Evolutionary conservation across 2,329 filamentous ascomycete genomes (phyloP), one percentile per base, ranked within the genome.

Genomic region (Fusarium nodosum): DNA sequence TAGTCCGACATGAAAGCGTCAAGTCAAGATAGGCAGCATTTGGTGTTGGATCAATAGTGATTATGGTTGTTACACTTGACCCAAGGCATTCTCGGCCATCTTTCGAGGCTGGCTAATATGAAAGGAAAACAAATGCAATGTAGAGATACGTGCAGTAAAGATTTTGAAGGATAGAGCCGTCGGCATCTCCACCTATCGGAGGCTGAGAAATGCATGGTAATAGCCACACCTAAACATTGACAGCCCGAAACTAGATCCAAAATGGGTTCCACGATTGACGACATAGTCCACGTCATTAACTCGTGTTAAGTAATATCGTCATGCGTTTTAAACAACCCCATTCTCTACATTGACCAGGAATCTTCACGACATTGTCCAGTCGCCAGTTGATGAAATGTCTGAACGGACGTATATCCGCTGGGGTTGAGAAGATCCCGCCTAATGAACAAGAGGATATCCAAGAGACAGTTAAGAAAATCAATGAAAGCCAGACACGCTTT

Each of bases 401-500:
- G n/a, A 31, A 16, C 58, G 52, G 1, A 28, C 18, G 10, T 57
- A 57, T 26, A 34, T 61, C 12, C 38, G 31, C 7, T 63, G 41
- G 47, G 47, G 55, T 54, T 2, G 47, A 58, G 2, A 4, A 30
- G 16, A 42, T 62, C 0, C 30, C 54, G 2, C 33, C 20, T 2
- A 42, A 36, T 1, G 54, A 62, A 33, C 28, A 20, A 0, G 18
- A 48, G 10, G 47, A 58, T 26, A 58, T 62, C 2, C 34, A 9
- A 24, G 26, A 26, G 1, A 22, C 53, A 5, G 34, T 51, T 20
- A 18, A 38, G 1, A 41, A 41, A 3, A 42, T 62, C 5, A 58
- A 62, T 10, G 54, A 58, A 5, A 58, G 31, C 3, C 54, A 62
- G 20, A 55, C 22, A 10, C 47, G 46, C 7, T 58, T 58, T 6